Evolutionary conservation across 2,329 filamentous ascomycete genomes (phyloP), one percentile per base, ranked within the genome.

Genomic region (Byssothecium circinans): DNA sequence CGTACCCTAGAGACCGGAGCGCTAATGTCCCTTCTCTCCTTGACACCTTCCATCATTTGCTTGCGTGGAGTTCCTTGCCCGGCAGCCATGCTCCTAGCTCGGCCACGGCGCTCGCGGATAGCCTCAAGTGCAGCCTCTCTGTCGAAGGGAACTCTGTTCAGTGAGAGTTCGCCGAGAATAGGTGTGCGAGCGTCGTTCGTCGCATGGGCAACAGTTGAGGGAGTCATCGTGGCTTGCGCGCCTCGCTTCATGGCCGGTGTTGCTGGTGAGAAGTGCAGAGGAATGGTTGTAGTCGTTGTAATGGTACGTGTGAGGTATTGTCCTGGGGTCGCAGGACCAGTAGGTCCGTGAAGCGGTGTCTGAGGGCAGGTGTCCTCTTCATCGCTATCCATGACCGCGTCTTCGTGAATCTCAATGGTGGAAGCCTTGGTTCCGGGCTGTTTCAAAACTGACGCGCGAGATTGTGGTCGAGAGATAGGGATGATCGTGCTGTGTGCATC

Each of bases 51-150:
- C 32, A 82, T 65, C 77, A 81, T 81, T 67, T 80, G 78, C 69
- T 80, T 83, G 52, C 77, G 74, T 8, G 83, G 83, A 33, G 85
- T 87, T 50, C 79, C 74, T 5, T 82, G 79, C 2, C 82, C 83
- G 43, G 83, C 78, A 4, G 84, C 83, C 47, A 86, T 81, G 66
- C 85, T 89, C 57, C 83, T 79, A 47, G 88, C 86, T 37, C 88
- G 76, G 6, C 86, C 87, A 43, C 88, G 75, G 22, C 88, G 78
- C 71, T 89, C 85, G 43, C 84, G 80, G 56, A 92, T 91, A 65
- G 86, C 83, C 45, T 86, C 86, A 14, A 92, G 78, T 3, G 88
- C 88, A 68, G 90, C 79, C 67, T 90, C 88, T 44, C 88, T 79
- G 45, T 78, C 76, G 45, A 79, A 60, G 14, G 64, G 67, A 10